Evolutionary conservation across 164 flowering plant species (phyloP), one percentile per base, ranked within the genome.

Genomic region (Berberis thunbergii): DNA sequence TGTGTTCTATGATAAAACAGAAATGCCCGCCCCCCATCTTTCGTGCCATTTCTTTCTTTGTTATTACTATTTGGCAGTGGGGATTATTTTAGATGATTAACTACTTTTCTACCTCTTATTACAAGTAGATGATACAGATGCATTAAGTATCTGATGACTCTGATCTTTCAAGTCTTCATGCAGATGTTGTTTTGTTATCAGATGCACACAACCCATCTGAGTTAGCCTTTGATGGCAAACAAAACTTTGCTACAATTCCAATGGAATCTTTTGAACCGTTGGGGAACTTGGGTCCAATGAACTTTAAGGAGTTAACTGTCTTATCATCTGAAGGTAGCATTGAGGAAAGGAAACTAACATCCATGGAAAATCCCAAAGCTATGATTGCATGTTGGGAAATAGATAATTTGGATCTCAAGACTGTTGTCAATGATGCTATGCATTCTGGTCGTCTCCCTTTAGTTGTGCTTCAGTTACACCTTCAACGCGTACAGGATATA

Each of bases 401-500:
- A 9, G 81, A 79, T 72, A 86, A 91, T 57, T 64, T 89, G 75
- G 96, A 91, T 72, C 67, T 87, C 50, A 87, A 79, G 78, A 77
- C 82, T 73, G 85, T 95, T 61, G 99, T 95, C 11, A 78, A 76
- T 69, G 97, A 95, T 82, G 99, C 99, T 65, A 59, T 95, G 63
- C 82, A 76, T 46, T 85, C 89, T 67, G 97, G 93, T 54, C 97
- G 99, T 65, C 86, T 95, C 52, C 99, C 99, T 64, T 76, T 95
- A 68, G 99, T 97, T 43, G 99, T 95, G 63, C 97, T 95, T 76
- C 92, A 89, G 58, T 66, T 95, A 64, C 99, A 95, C 76, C 88
- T 95, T 77, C 86, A 84, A 66, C 88, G 73, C 64, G 73, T 73
- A 64, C 77, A 66, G 66, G 86, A 83, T 67, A 58, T 77, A 62